Conservation (phyloP, 306 rosid genomes). For the Vachellia collinsii region DNA sequence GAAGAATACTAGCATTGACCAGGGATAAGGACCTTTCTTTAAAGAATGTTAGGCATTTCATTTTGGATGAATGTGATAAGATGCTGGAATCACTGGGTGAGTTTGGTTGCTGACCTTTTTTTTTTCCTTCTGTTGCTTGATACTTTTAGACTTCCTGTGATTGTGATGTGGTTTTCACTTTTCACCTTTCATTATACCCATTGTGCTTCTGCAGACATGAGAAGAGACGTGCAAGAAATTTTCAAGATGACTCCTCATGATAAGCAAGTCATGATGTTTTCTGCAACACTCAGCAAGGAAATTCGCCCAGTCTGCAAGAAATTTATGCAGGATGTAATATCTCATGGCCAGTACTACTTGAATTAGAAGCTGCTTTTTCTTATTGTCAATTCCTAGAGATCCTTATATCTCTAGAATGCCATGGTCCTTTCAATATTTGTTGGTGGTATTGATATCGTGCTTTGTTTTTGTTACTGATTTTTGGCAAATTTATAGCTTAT, state of each 20-base stretch:
- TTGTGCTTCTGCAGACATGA: slow-evolving; percentile 59
- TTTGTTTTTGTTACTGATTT: slow-evolving; percentile 18
- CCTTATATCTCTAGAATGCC: slow-evolving; percentile 33
- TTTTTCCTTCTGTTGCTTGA: background rate
- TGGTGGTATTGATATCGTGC: slow-evolving; percentile 2
- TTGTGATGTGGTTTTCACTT: background rate
- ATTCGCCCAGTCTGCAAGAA: slow-evolving; percentile 88
- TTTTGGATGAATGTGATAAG: slow-evolving; percentile 79
- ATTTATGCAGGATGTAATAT: slow-evolving; percentile 89
- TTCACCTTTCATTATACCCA: background rate
- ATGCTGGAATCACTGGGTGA: slow-evolving; percentile 84
- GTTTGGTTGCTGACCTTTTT: slow-evolving; percentile 1
- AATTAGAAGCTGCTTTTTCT: slow-evolving; percentile 66
- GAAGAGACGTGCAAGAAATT: slow-evolving; percentile 81
- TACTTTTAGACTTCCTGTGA: background rate
- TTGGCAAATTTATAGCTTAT: slow-evolving; percentile 36
- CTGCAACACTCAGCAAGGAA: slow-evolving; percentile 86
- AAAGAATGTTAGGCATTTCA: slow-evolving; percentile 78
- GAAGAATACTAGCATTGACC: slow-evolving; percentile 67
- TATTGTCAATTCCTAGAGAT: slow-evolving; percentile 47
- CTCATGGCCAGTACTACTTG: slow-evolving; percentile 63
- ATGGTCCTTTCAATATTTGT: slow-evolving; percentile 39
- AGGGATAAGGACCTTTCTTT: slow-evolving; percentile 75
- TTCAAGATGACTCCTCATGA: slow-evolving; percentile 87
- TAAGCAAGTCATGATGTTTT: slow-evolving; percentile 88